A percentile compares a stretch with the other conserved stretches of the same genome.
Evolutionary conservation across 257 asterid species (phyloP).

Genomic region (Ballota nigra): DNA sequence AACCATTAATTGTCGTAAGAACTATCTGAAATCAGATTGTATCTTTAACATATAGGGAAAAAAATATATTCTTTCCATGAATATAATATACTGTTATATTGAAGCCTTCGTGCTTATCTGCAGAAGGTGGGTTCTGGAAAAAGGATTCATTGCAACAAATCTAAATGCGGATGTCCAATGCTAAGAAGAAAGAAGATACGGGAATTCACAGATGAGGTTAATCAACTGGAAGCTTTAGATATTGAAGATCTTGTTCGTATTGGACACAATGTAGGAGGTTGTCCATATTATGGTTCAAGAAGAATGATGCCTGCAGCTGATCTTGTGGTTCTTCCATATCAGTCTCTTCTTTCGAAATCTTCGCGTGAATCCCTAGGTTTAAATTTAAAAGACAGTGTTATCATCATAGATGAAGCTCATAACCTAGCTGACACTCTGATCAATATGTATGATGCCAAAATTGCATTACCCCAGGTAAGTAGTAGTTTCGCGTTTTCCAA

Average conservation of each 20-base stretch:
- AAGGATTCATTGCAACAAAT: constrained; percentile 48
- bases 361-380: constrained; percentile 92
- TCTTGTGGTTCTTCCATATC: constrained; percentile 94
- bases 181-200: constrained; percentile 60
- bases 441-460: constrained; percentile 80
- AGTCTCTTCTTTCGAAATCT: constrained; percentile 92
- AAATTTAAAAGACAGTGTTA: constrained; percentile 62
- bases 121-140: constrained; percentile 68
- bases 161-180: constrained; percentile 75
- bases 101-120: constrained; percentile 30
- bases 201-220: constrained; percentile 58
- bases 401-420: constrained; percentile 96
- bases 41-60: neutral
- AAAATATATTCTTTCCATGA: neutral
- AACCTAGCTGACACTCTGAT: constrained; percentile 95
- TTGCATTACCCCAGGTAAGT: constrained; percentile 75
- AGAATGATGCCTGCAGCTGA: constrained; percentile 77
- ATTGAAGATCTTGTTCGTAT: constrained; percentile 88
- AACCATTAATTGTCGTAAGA: neutral
- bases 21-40: constrained; percentile 1
- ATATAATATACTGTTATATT: constrained; percentile 19
- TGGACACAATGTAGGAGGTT: constrained; percentile 70
- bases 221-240: constrained; percentile 71
- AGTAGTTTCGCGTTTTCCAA: constrained; percentile 4
- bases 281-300: constrained; percentile 97